Conservation (phyloP, 2,329 filamentous ascomycete genomes). For the Botrytis pseudocinerea region DNA sequence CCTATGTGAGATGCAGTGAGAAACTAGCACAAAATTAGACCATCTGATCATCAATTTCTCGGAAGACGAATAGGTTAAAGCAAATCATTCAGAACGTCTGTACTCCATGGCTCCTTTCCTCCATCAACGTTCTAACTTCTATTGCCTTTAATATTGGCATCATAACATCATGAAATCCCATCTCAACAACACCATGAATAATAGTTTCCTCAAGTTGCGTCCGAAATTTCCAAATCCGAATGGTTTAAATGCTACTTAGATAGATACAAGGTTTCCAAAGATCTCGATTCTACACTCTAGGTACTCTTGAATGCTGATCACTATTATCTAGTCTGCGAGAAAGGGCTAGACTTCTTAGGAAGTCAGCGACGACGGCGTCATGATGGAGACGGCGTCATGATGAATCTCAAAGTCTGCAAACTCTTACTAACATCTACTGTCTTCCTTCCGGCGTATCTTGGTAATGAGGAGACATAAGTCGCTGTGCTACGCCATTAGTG, state of each 20-base stretch:
- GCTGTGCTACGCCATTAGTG: fast-evolving
- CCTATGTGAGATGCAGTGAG: not conserved
- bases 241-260: not conserved
- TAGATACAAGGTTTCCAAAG: not conserved
- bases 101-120: not conserved
- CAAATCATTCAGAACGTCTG: not conserved
- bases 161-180: not conserved
- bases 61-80: not conserved
- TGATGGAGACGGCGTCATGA: not conserved
- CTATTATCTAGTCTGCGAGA: not conserved
- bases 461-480: not conserved
- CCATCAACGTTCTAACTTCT: not conserved
- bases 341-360: fast-evolving
- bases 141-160: not conserved
- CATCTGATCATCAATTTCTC: not conserved
- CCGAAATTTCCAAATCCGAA: not conserved
- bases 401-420: not conserved
- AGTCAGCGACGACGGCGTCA: not conserved
- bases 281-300: not conserved
- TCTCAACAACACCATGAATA: not conserved
- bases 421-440: not conserved
- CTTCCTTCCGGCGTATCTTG: not conserved
- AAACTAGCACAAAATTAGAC: not conserved
- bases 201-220: not conserved
- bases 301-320: not conserved